These are phyloP conservation scores for Stephania cephalantha DNA, from an alignment of 164 flowering plant genomes.

Conservation along the genomic window DNA sequence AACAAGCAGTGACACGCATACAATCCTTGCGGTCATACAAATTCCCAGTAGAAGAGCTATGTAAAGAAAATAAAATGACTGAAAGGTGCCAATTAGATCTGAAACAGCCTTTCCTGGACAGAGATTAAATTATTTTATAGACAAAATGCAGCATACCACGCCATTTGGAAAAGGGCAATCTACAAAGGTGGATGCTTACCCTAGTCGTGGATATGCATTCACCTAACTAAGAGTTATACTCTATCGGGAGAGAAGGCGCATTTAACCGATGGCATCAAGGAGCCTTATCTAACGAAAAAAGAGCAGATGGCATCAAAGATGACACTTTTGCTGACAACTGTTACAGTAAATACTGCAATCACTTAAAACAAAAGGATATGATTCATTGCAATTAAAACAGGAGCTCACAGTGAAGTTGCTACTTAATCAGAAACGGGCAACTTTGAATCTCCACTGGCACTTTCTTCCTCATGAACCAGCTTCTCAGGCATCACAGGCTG, in stretches of 20 bases:
- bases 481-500: constrained; percentile 30
- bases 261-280: neutral
- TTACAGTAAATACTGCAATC: constrained; percentile 11
- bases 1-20: too few relatives aligned
- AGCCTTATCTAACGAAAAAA: too few relatives aligned
- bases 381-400: neutral
- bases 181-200: neutral
- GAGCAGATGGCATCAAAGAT: constrained; percentile 14
- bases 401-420: constrained; percentile 11
- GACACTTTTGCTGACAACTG: constrained; percentile 11
- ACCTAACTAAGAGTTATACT: neutral
- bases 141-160: neutral
- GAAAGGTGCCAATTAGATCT: too few relatives aligned
- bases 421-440: constrained; percentile 15
- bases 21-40: too few relatives aligned
- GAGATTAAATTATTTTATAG: neutral
- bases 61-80: too few relatives aligned
- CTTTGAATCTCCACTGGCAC: constrained; percentile 17
- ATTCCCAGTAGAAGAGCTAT: too few relatives aligned
- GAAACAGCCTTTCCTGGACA: neutral
- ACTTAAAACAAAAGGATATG: constrained; percentile 4
- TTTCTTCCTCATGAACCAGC: constrained; percentile 22
- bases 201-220: neutral
- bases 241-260: neutral
- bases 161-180: neutral